These are phyloP conservation scores for Aechmea fasciata DNA, from an alignment of 176 grass and related monocot genomes.

Conservation along the genomic window DNA sequence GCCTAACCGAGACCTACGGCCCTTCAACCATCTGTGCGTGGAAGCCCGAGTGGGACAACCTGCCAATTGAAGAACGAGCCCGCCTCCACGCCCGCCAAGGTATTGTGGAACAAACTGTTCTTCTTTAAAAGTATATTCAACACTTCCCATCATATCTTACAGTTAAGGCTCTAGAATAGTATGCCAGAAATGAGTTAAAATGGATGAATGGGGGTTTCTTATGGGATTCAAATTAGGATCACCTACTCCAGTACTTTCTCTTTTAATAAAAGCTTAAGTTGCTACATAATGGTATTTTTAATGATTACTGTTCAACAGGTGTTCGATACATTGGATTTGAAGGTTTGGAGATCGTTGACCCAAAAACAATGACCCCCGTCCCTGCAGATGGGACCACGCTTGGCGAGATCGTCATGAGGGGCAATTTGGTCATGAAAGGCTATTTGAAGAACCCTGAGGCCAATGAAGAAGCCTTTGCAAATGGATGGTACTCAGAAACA, in stretches of 20 bases:
- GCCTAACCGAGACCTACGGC: constrained; percentile 77
- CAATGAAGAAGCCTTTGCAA: constrained; percentile 57
- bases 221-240: no score
- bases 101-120: no score
- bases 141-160: no score
- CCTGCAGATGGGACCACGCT: constrained; percentile 61
- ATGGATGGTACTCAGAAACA: constrained; percentile 33
- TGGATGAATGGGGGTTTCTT: no score
- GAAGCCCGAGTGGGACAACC: constrained; percentile 74
- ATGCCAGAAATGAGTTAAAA: no score
- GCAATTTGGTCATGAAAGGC: constrained; percentile 89
- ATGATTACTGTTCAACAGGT: background rate
- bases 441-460: constrained; percentile 88
- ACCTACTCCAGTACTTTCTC: no score
- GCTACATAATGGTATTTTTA: no score
- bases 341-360: constrained; percentile 57
- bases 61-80: constrained; percentile 56
- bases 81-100: constrained; percentile 63
- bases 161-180: no score
- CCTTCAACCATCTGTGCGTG: constrained; percentile 60
- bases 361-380: constrained; percentile 67
- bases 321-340: constrained; percentile 70
- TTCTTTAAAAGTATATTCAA: no score
- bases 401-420: constrained; percentile 76
- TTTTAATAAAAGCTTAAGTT: no score